A percentile compares a stretch with the other conserved stretches of the same genome.
These are phyloP conservation scores for Lichtheimia ornata DNA, from an alignment of 371 early-diverging fungal genomes.

Conservation along the genomic window DNA sequence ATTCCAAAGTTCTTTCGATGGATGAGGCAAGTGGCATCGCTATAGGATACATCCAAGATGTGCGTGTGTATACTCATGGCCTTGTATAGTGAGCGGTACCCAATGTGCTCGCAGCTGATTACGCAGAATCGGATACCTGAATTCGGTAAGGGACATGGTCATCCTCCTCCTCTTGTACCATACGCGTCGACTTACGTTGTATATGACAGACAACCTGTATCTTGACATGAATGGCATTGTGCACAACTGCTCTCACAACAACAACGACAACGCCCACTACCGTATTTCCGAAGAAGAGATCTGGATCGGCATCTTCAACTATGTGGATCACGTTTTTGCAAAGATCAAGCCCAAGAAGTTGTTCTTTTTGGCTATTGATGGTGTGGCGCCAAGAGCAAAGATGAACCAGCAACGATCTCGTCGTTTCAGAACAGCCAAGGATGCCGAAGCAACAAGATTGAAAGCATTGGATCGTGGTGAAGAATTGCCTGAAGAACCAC, in stretches of 20 bases:
- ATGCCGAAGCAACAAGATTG: slow-evolving; percentile 68
- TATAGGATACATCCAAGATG: neutral
- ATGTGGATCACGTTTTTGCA: slow-evolving; percentile 92
- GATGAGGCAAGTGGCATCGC: slow-evolving; percentile 60
- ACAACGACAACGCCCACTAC: slow-evolving; percentile 76
- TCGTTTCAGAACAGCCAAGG: slow-evolving; percentile 93
- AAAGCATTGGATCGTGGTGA: slow-evolving; percentile 69
- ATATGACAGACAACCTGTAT: slow-evolving; percentile 82
- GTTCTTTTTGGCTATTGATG: slow-evolving; percentile 97
- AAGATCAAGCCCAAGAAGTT: slow-evolving; percentile 94
- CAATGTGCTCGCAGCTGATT: slow-evolving; percentile 88
- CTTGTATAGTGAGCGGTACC: slow-evolving; percentile 87
- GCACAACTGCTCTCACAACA: slow-evolving; percentile 98
- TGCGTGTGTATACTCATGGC: neutral
- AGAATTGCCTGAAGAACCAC: slow-evolving; percentile 69
- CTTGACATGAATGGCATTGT: slow-evolving; percentile 99
- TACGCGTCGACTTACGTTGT: neutral
- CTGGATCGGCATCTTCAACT: slow-evolving; percentile 92
- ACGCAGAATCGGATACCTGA: slow-evolving; percentile 89
- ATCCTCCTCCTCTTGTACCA: neutral
- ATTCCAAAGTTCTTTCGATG: slow-evolving; percentile 93
- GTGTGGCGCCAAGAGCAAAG: slow-evolving; percentile 98
- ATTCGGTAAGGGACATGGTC: slow-evolving; percentile 69
- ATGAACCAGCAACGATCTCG: slow-evolving; percentile 99
- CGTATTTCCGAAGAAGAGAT: slow-evolving; percentile 91